phyloP scores from a whole-genome alignment of 352 stramenopile species.

The Pythium sp. region DNA sequence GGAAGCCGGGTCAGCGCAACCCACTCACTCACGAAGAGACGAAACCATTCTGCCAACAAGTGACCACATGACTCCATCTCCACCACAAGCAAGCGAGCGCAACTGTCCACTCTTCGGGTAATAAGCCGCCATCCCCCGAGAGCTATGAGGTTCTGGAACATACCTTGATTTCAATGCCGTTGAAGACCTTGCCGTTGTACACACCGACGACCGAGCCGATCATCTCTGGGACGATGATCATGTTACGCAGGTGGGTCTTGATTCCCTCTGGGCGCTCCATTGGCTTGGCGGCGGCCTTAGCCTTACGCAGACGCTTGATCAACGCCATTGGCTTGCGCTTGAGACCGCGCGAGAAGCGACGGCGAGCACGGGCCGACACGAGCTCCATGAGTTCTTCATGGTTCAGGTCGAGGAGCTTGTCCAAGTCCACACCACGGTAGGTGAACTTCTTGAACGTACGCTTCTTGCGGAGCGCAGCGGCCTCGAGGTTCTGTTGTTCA shows the following conservation, averaged over 20 bases:
- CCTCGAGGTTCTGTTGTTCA: constrained; percentile 74
- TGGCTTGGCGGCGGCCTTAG: constrained; percentile 96
- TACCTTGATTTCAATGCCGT: constrained; percentile 99
- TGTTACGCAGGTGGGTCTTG: constrained; percentile 99
- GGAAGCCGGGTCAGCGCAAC: constrained; percentile 36
- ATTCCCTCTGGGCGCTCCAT: constrained; percentile 98
- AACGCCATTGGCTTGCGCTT: constrained; percentile 99
- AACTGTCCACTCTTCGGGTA: constrained; percentile 62
- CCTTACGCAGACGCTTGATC: constrained; percentile 99
- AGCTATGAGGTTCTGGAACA: constrained; percentile 85
- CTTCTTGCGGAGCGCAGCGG: constrained; percentile 99
- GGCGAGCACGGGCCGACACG: constrained; percentile 93
- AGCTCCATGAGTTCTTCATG: constrained; percentile 99
- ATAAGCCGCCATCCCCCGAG: constrained; percentile 79
- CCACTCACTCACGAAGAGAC: not conserved
- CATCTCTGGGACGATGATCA: constrained; percentile 99
- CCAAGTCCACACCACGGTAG: constrained; percentile 98
- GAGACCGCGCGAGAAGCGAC: constrained; percentile 98
- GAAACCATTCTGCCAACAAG: not conserved
- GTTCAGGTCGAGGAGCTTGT: constrained; percentile 99
- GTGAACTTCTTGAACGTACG: constrained; percentile 99
- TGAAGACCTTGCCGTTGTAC: constrained; percentile 99
- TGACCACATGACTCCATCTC: not conserved
- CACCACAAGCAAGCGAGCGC: not conserved
- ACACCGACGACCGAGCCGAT: constrained; percentile 99